A percentile compares a stretch with the other conserved stretches of the same genome.
These are phyloP conservation scores for Ambrosia artemisiifolia DNA, from an alignment of 129 eudicot species.

Conservation along the genomic window DNA sequence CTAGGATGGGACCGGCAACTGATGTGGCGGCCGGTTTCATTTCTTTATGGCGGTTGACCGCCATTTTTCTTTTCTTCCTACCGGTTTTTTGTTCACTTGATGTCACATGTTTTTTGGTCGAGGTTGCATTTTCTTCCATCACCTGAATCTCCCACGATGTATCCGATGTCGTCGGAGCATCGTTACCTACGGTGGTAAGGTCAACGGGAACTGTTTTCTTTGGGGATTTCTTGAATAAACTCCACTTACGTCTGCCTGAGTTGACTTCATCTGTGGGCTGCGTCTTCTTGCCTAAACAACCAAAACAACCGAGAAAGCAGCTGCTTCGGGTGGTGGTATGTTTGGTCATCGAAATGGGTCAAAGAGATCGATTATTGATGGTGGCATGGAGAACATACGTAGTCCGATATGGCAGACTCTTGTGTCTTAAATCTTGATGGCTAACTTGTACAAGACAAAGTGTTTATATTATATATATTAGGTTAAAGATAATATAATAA, in stretches of 20 bases:
- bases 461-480: conserved; percentile 25
- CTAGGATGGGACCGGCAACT: background rate
- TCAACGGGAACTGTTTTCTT: conserved; percentile 26
- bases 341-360: conserved; percentile 30
- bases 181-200: background rate
- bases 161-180: conserved; percentile 1
- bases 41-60: conserved; percentile 22
- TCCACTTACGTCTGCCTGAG: conserved; percentile 19
- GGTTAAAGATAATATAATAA: background rate
- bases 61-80: conserved; percentile 7
- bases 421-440: conserved; percentile 13
- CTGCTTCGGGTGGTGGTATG: conserved; percentile 15
- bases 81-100: background rate
- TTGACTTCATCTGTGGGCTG: conserved; percentile 26
- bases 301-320: conserved; percentile 42
- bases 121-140: conserved; percentile 2
- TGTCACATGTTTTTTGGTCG: background rate
- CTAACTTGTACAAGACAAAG: conserved; percentile 6
- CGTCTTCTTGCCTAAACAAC: conserved; percentile 20
- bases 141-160: conserved; percentile 21
- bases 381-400: conserved; percentile 24
- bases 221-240: conserved; percentile 19
- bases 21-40: background rate
- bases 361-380: conserved; percentile 9
- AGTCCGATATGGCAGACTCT: conserved; percentile 38